These are phyloP conservation scores for Diaporthe eres DNA, from an alignment of 2,329 filamentous ascomycete species.

Conservation along the genomic window DNA sequence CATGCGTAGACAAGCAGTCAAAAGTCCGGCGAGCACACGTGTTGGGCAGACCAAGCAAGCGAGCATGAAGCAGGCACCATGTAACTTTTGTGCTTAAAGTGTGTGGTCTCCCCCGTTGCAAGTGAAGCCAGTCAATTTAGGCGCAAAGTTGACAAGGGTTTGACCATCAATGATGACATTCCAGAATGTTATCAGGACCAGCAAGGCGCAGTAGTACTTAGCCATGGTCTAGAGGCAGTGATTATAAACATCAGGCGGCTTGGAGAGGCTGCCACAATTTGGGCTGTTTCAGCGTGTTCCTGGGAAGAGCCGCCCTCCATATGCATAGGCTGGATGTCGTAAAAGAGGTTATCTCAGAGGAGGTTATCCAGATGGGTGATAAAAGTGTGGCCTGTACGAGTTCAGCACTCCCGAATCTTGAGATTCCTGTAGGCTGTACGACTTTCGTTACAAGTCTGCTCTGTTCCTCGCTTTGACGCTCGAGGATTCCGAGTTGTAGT, in stretches of 20 bases:
- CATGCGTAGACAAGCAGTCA: no score
- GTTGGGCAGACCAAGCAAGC: not conserved
- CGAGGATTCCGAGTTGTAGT: not conserved
- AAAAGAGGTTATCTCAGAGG: not conserved
- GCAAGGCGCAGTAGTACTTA: not conserved
- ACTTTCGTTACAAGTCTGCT: not conserved
- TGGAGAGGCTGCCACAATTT: not conserved
- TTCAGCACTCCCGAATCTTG: not conserved
- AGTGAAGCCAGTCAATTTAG: not conserved
- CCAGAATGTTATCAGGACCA: not conserved
- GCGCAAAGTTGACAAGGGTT: not conserved
- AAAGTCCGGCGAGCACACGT: not conserved
- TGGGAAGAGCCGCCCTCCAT: not conserved
- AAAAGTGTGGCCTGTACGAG: not conserved
- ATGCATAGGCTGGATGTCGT: not conserved
- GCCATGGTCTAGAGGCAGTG: not conserved
- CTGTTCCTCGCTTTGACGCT: not conserved
- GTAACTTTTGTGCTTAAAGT: not conserved
- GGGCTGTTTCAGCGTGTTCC: not conserved
- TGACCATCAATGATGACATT: not conserved
- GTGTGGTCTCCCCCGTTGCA: not conserved
- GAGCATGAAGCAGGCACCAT: not conserved
- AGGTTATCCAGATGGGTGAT: not conserved
- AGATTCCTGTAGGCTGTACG: not conserved
- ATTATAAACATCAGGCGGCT: not conserved